Evolutionary conservation across 768 basidiomycete genomes (phyloP), one percentile per base, ranked within the genome.

Genomic region (Mrakia blollopis): DNA sequence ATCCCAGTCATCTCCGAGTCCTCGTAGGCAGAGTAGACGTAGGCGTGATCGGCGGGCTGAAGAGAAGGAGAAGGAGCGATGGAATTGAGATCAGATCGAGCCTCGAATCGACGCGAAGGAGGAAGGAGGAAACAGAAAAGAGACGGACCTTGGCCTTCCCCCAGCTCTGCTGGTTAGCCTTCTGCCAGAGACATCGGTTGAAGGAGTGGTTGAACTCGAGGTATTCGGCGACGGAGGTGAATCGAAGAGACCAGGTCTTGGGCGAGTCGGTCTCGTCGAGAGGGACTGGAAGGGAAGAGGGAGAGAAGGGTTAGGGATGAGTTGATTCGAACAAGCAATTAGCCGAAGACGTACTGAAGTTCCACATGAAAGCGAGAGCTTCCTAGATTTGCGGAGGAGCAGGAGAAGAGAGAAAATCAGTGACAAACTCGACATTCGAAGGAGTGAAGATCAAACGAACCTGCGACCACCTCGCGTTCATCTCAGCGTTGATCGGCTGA

Each of bases 221-320:
- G 80, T 90, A 95, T 16, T 85, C 86, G 32, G 89, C 89, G 73
- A 85, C 80, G 23, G 85, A 83, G 4, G 81, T 79, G 81, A 97
- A 94, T 76, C 89, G 87, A 78, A 98, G 87, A 32, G 92, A 89
- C 93, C 94, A 98, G 74, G 93, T 92, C 80, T 69, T 86, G 88
- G 79, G 89, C 71, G 77, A 77, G 32, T 84, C 84, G 39, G 86
- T 86, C 41, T 85, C 83, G n/a, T 86, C 86, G 60, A 87, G 82
- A 21, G 76, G 76, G 57, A 77, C 75, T 76, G 23, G 16, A 23
- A 37, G 25, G 57, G 35, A 35, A 21, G 28, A 28, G 28, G 30
- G 50, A 37, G n/a, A 30, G 57, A 47, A 2, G 47, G 21, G 3
- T 50, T 50, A 50, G 47, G n/a, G 18, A 50, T 18, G 47, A 21